A percentile compares a stretch with the other conserved stretches of the same genome.
phyloP scores from a whole-genome alignment of 2,329 filamentous ascomycete species.

The Clarireedia hainanense region DNA sequence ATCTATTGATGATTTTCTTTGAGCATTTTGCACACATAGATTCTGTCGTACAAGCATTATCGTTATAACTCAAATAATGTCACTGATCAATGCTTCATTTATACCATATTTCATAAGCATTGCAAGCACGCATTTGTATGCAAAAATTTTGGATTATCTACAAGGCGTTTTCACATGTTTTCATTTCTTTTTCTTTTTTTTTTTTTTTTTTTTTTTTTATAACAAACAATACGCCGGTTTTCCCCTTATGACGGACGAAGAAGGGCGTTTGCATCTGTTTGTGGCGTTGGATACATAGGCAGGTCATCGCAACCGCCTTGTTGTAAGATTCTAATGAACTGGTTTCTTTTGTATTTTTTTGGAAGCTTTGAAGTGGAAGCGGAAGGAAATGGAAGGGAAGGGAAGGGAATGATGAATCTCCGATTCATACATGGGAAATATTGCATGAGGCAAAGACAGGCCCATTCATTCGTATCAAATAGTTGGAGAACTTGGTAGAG shows the following conservation, averaged over 20 bases:
- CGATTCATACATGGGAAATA: too few species aligned
- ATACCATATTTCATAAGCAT: slow-evolving; percentile 9
- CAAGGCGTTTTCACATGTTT: slow-evolving; percentile 2
- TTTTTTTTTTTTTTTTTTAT: background rate
- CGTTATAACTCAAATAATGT: slow-evolving; percentile 1
- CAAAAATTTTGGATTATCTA: slow-evolving; percentile 5
- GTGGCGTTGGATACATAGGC: slow-evolving; percentile 11
- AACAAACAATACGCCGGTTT: slow-evolving; percentile 7
- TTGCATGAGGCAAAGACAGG: background rate
- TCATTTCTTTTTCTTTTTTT: background rate
- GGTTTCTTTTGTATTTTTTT: slow-evolving; percentile 3
- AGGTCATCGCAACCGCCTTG: slow-evolving; percentile 8
- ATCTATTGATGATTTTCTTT: slow-evolving; percentile 72
- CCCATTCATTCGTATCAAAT: slow-evolving; percentile 5
- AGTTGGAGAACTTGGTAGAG: background rate
- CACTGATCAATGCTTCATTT: slow-evolving; percentile 6
- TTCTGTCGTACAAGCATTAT: background rate
- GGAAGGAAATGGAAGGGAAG: background rate
- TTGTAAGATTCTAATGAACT: slow-evolving; percentile 12
- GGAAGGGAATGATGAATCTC: too few species aligned
- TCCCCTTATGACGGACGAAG: slow-evolving; percentile 8
- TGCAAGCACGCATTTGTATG: slow-evolving; percentile 7
- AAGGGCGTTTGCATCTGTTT: slow-evolving; percentile 10
- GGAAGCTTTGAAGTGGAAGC: background rate
- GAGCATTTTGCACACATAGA: slow-evolving; percentile 25